Evolutionary conservation across 805 yeast species (phyloP).

Genomic region (Jamesozyma jinghongensis): DNA sequence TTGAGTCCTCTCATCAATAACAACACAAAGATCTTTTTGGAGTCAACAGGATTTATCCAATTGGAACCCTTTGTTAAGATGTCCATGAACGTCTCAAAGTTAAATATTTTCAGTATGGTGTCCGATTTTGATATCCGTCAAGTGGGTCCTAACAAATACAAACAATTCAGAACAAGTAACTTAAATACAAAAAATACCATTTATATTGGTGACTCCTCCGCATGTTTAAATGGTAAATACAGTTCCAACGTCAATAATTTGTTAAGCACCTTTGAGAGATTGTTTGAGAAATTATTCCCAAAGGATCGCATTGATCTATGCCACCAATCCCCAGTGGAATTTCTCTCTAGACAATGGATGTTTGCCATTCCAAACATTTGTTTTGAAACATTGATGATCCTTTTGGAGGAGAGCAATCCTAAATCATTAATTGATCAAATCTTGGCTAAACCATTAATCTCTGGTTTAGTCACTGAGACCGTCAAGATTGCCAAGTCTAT

Average conservation of each 20-base stretch:
- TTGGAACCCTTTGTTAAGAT: slow-evolving; percentile 58
- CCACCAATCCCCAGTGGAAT: slow-evolving; percentile 35
- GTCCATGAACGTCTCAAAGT: slow-evolving; percentile 30
- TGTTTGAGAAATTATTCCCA: slow-evolving; percentile 27
- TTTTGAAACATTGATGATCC: slow-evolving; percentile 63
- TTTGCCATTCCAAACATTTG: slow-evolving; percentile 71
- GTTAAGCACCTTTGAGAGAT: slow-evolving; percentile 24
- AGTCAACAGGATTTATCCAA: slow-evolving; percentile 63
- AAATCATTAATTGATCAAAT: slow-evolving; percentile 51
- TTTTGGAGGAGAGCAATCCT: slow-evolving; percentile 66
- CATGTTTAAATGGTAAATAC: slow-evolving; percentile 10
- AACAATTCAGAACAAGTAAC: slow-evolving; percentile 20
- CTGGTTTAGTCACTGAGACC: slow-evolving; percentile 72
- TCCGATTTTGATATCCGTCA: slow-evolving; percentile 50
- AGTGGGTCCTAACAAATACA: slow-evolving; percentile 27
- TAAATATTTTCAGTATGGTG: slow-evolving; percentile 48
- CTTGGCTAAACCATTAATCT: slow-evolving; percentile 73
- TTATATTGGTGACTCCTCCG: slow-evolving; percentile 32
- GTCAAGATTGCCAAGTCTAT: slow-evolving; percentile 63
- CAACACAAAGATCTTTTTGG: slow-evolving; percentile 50
- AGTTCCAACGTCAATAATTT: slow-evolving; percentile 14
- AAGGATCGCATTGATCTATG: slow-evolving; percentile 33
- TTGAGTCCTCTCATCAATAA: slow-evolving; percentile 32
- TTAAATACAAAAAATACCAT: slow-evolving; percentile 37
- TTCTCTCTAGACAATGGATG: slow-evolving; percentile 73